Conservation (phyloP, 2,329 filamentous ascomycete genomes). For the Xylaria sp. region DNA sequence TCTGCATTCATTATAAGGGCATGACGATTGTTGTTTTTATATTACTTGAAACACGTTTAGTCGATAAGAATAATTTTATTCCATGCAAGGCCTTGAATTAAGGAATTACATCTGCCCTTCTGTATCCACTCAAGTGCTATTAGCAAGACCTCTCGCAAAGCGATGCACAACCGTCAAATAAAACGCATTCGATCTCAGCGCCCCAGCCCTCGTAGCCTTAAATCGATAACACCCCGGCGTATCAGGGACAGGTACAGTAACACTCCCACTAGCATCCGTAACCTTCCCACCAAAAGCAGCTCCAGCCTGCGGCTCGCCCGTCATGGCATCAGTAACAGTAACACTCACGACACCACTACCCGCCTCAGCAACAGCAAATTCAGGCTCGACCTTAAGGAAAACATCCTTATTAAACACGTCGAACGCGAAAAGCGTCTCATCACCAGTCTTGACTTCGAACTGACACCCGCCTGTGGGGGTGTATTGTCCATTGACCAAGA, state of each 20-base stretch:
- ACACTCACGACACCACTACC: background rate
- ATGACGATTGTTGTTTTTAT: too few species aligned
- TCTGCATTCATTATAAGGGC: too few species aligned
- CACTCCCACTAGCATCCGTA: background rate
- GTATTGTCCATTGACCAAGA: slow-evolving; percentile 7
- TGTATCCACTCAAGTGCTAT: too few species aligned
- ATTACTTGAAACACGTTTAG: too few species aligned
- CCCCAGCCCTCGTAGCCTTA: slow-evolving; percentile 3
- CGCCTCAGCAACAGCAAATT: slow-evolving; percentile 4
- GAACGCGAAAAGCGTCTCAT: slow-evolving; percentile 21
- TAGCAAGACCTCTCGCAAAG: too few species aligned
- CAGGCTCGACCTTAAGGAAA: slow-evolving; percentile 5
- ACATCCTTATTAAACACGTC: slow-evolving; percentile 9
- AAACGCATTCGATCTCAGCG: slow-evolving; percentile 17
- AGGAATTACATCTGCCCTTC: too few species aligned
- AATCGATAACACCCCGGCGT: slow-evolving; percentile 4
- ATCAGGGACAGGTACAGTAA: background rate
- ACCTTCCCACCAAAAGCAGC: background rate
- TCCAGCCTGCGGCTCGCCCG: background rate
- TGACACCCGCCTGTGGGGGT: slow-evolving; percentile 12
- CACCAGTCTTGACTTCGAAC: background rate
- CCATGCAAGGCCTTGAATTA: too few species aligned
- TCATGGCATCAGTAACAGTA: slow-evolving; percentile 4
- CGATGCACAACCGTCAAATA: slow-evolving; percentile 20
- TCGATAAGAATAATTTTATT: too few species aligned